Conservation (phyloP, 148 eudicot genomes). For the Camellia japonica region DNA sequence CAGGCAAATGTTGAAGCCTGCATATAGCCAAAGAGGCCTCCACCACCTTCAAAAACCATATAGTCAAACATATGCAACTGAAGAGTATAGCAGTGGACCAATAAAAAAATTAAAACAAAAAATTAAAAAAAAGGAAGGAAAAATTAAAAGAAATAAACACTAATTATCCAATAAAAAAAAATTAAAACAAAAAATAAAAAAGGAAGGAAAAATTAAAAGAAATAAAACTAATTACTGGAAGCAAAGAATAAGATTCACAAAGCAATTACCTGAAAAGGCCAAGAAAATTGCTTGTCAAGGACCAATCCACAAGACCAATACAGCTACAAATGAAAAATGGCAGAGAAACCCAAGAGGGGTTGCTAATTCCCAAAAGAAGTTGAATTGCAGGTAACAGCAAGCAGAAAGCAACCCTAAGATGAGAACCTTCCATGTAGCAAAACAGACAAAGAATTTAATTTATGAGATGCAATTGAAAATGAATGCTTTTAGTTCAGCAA, state of each 20-base stretch:
- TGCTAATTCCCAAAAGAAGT: constrained; percentile 81
- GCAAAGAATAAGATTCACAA: constrained; percentile 4
- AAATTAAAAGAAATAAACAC: not conserved
- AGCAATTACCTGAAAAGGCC: constrained; percentile 44
- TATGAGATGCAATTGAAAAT: constrained; percentile 9
- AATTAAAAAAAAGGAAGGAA: not conserved
- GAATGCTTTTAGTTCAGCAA: not conserved
- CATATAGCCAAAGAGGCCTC: constrained; percentile 81
- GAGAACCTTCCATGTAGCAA: constrained; percentile 53
- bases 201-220: not conserved
- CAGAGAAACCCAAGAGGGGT: constrained; percentile 91
- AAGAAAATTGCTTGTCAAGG: constrained; percentile 90
- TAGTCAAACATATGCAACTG: constrained; percentile 1
- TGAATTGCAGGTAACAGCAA: constrained; percentile 79
- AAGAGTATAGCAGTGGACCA: constrained; percentile 10
- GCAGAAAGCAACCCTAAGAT: constrained; percentile 64
- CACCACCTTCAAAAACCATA: constrained; percentile 68
- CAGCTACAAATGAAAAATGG: constrained; percentile 93
- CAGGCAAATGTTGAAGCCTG: constrained; percentile 62
- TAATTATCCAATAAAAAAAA: not conserved
- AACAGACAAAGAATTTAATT: constrained; percentile 6
- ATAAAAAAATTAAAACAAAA: constrained; percentile 2
- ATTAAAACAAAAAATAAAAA: not conserved
- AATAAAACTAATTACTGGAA: not conserved
- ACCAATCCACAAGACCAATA: constrained; percentile 93